Percentiles rank a stretch among this genome's conserved stretches.
These are phyloP conservation scores for Ganoderma lucidum DNA, from an alignment of 1,284 basidiomycete species.

Conservation along the genomic window DNA sequence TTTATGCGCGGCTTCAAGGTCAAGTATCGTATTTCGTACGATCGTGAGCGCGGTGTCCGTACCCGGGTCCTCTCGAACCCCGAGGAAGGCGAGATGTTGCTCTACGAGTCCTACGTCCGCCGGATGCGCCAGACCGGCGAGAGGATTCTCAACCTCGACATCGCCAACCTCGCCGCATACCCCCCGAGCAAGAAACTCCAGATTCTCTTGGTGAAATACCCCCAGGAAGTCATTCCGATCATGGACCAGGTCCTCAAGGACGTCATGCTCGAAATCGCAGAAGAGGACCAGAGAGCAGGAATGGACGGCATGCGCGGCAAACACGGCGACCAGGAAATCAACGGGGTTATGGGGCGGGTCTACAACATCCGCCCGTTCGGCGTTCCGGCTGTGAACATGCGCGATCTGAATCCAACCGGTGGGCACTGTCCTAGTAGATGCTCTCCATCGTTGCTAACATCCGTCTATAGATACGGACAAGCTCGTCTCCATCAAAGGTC, in stretches of 20 bases:
- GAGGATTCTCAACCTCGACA: constrained; percentile 92
- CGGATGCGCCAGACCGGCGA: constrained; percentile 92
- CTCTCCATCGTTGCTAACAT: background rate
- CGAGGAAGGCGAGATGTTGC: constrained; percentile 71
- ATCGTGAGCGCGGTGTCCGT: constrained; percentile 69
- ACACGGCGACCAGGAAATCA: constrained; percentile 80
- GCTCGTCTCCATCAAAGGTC: constrained; percentile 93
- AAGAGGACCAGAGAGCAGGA: constrained; percentile 77
- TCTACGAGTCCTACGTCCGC: constrained; percentile 87
- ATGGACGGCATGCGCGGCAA: constrained; percentile 74
- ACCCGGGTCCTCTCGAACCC: constrained; percentile 64
- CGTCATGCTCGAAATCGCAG: constrained; percentile 83
- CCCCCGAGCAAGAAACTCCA: constrained; percentile 87
- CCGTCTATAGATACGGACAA: constrained; percentile 90
- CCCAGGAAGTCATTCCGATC: constrained; percentile 95
- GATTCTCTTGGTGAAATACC: constrained; percentile 87
- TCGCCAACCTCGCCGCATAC: constrained; percentile 89
- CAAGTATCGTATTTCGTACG: constrained; percentile 87
- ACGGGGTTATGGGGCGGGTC: constrained; percentile 80
- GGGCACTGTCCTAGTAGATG: background rate
- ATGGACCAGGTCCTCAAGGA: constrained; percentile 98
- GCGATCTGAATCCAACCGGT: constrained; percentile 91
- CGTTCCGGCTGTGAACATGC: constrained; percentile 86
- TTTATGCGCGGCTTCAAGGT: constrained; percentile 94
- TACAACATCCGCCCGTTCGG: constrained; percentile 96